Evolutionary conservation across 208 protist genomes (phyloP), one percentile per base, ranked within the genome.

Genomic region (Phytomonas francai): DNA sequence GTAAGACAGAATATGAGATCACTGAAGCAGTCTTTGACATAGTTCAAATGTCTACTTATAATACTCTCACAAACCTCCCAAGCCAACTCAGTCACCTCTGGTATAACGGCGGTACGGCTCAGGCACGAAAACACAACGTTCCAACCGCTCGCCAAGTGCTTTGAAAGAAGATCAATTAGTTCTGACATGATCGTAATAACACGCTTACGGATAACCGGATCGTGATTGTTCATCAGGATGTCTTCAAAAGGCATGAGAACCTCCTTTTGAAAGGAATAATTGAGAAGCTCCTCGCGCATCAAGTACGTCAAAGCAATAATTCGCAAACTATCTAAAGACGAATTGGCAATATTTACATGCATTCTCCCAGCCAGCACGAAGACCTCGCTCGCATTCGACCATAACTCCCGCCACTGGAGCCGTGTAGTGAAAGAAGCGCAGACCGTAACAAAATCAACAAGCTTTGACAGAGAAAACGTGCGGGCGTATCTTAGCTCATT

Each of bases 261-360:
- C 65, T 91, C 83, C 69, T 92, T 92, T 70, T 95, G 89, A 69
- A 92, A 92, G 5, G 84, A 90, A 68, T 91, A 91, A 73, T 91
- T 89, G 32, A 87, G 74, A 65, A 91, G 68, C 67, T 92, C 86
- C 65, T 92, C 86, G 28, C 83, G 79, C 70, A 85, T 84, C 28
- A 93, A 71, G 56, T 91, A 95, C 27, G 70, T 87, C 33, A 91
- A 76, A 11, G 85, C 85, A 66, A 93, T 76, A 42, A 87, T 78
- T 45, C 83, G 78, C 54, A 93, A 71, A 5, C 85, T 85, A 42
- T 85, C 83, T n/a, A 93, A 56, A 29, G 83, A 74, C 27, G 74
- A 80, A 27, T 88, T 76, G n/a, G 86, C 86, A 51, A 95, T 85
- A 6, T 71, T 67, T 45, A 66, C 63, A 30, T 65, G 63, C 73